phyloP scores from a whole-genome alignment of 2,329 filamentous ascomycete genomes.

The Tolypocladium guangdongense region DNA sequence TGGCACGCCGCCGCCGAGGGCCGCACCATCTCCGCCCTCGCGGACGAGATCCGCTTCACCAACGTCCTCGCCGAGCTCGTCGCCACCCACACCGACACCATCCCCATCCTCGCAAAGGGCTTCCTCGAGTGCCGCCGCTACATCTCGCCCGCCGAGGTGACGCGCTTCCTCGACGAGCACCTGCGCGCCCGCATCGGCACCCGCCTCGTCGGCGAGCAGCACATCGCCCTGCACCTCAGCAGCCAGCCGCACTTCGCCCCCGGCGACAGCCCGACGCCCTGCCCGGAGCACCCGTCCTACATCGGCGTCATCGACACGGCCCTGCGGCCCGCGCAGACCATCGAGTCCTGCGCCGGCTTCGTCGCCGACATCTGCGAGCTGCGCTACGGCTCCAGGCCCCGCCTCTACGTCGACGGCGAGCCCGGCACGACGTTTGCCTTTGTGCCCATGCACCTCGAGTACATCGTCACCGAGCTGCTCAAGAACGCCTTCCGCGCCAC shows the following conservation, averaged over 20 bases:
- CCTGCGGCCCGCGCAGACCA: slow-evolving; percentile 67
- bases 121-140: slow-evolving; percentile 92
- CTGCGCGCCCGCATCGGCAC: slow-evolving; percentile 90
- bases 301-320: slow-evolving; percentile 94
- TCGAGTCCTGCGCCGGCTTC: slow-evolving; percentile 77
- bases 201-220: slow-evolving; percentile 87
- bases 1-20: slow-evolving; percentile 35
- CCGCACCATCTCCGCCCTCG: slow-evolving; percentile 44
- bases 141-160: slow-evolving; percentile 74
- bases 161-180: slow-evolving; percentile 84
- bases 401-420: slow-evolving; percentile 72
- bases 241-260: slow-evolving; percentile 59
- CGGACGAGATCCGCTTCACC: slow-evolving; percentile 86
- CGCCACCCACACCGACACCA: slow-evolving; percentile 87
- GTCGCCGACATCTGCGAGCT: slow-evolving; percentile 95
- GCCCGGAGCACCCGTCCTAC: slow-evolving; percentile 51
- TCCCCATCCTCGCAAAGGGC: slow-evolving; percentile 80
- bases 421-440: slow-evolving; percentile 84
- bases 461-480: slow-evolving; percentile 90
- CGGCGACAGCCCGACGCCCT: slow-evolving; percentile 36
- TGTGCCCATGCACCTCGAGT: slow-evolving; percentile 91
- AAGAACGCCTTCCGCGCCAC: slow-evolving; percentile 96
- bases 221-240: slow-evolving; percentile 76
- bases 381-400: slow-evolving; percentile 82
- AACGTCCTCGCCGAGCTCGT: slow-evolving; percentile 93